Base-by-base conservation (phyloP, 441 rosid species). In the Erodium trifolium region DNA sequence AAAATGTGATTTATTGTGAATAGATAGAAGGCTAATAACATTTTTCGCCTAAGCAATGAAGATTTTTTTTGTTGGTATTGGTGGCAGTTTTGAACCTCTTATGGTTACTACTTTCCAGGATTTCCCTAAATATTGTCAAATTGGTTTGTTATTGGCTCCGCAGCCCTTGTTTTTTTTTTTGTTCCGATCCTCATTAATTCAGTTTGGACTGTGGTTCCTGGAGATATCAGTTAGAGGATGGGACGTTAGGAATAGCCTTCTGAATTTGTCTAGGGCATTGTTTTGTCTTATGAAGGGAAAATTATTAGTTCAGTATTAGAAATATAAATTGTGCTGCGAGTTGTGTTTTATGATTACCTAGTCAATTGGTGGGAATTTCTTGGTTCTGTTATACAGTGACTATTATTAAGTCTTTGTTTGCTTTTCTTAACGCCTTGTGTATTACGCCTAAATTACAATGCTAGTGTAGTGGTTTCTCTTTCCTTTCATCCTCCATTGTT, bases 191-290 rank as follows among this genome's bases (percentile, higher is more conserved):
- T 37, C 41, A 17, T 16, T 17, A 55, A 8, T 55, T 55, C 62
- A 55, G 27, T 55, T 6, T 5, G 19, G 62, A 16, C 62, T 55
- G 62, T 14, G 23, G 14, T 55, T 17, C 62, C 62, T 8, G 23
- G 14, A 55, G 62, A 55, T 55, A 17, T 55, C 62, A 55, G 8
- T 55, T 55, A 19, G 10, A 27, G 64, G 31, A 59, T 59, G 64
- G 29, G 4, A 59, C 9, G 64, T 29, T 18, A 59, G 31, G 64
- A 18, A 23, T 19, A 59, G 31, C 29, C 64, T 59, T 11, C 64
- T 59, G n/a, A 59, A 11, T 19, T 59, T 59, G 8, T 19, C 31
- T 59, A 6, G 63, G 12, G 63, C 8, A 57, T 9, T 19, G 0
- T 59, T 59, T 59, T 19, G 14, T 59, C 17, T 55, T 17, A 5